Evolutionary conservation across 2,329 filamentous ascomycete species (phyloP).

Genomic region (Mycosphaerella sp.): DNA sequence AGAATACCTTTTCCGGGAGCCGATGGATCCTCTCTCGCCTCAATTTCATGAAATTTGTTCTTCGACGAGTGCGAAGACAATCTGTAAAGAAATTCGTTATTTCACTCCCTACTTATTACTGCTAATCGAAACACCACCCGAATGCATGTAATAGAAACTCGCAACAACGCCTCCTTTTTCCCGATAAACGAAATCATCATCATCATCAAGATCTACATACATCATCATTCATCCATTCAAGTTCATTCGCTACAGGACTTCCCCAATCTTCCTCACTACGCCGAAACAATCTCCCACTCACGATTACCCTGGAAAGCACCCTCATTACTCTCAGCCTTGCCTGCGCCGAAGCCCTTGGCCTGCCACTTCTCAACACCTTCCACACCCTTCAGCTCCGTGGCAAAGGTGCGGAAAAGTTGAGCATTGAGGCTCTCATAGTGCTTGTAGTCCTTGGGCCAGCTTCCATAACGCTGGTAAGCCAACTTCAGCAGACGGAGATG

Average conservation of each 20-base stretch:
- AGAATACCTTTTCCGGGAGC: too few relatives aligned
- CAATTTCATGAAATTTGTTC: too few relatives aligned
- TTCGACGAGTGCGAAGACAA: too few relatives aligned
- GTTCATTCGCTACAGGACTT: background rate
- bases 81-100: too few relatives aligned
- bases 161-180: too few relatives aligned
- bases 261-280: background rate
- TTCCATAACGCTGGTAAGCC: conserved; percentile 39
- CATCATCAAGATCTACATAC: too few relatives aligned
- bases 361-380: conserved; percentile 46
- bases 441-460: conserved; percentile 43
- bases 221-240: too few relatives aligned
- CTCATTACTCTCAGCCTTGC: conserved; percentile 42
- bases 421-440: conserved; percentile 46
- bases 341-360: conserved; percentile 40
- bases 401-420: conserved; percentile 40
- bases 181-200: too few relatives aligned
- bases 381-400: conserved; percentile 36
- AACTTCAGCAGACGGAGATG: conserved; percentile 36
- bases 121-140: too few relatives aligned
- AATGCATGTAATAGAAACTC: too few relatives aligned
- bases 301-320: conserved; percentile 31
- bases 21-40: too few relatives aligned
- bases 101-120: too few relatives aligned
- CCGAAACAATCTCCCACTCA: conserved; percentile 30